phyloP scores from a whole-genome alignment of 257 asterid species.

The Capsicum chinense region DNA sequence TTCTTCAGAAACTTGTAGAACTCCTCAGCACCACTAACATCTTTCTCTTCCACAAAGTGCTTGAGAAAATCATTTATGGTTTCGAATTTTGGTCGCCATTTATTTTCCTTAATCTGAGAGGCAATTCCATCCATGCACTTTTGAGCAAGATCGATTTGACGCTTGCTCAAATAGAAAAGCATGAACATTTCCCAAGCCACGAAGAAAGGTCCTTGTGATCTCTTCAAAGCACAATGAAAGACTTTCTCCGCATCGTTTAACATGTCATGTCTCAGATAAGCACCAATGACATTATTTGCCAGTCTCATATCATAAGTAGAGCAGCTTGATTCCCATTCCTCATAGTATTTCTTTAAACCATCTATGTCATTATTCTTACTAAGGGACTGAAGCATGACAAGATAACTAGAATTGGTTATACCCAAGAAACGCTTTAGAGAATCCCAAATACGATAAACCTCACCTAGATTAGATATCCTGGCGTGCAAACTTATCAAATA shows the following conservation, averaged over 20 bases:
- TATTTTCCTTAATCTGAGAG: constrained; percentile 28
- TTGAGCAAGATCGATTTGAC: constrained; percentile 43
- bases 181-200: constrained; percentile 57
- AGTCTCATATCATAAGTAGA: constrained; percentile 58
- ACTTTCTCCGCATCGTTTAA: constrained; percentile 60
- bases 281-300: constrained; percentile 52
- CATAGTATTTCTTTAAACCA: constrained; percentile 64
- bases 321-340: constrained; percentile 74
- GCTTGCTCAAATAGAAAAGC: constrained; percentile 48
- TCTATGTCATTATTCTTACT: constrained; percentile 54
- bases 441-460: constrained; percentile 72
- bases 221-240: constrained; percentile 42
- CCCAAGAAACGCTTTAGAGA: constrained; percentile 48
- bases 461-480: constrained; percentile 53
- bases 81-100: constrained; percentile 54
- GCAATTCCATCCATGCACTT: constrained; percentile 52
- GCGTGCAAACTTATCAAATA: constrained; percentile 71
- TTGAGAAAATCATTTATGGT: constrained; percentile 44
- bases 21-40: constrained; percentile 64
- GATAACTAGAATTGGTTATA: constrained; percentile 66
- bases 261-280: constrained; percentile 56
- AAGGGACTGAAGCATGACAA: constrained; percentile 71
- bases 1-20: constrained; percentile 61
- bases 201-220: constrained; percentile 62
- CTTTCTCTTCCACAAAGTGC: constrained; percentile 46